Conservation (phyloP, 2,329 filamentous ascomycete genomes). For the Lachnellula suecica region DNA sequence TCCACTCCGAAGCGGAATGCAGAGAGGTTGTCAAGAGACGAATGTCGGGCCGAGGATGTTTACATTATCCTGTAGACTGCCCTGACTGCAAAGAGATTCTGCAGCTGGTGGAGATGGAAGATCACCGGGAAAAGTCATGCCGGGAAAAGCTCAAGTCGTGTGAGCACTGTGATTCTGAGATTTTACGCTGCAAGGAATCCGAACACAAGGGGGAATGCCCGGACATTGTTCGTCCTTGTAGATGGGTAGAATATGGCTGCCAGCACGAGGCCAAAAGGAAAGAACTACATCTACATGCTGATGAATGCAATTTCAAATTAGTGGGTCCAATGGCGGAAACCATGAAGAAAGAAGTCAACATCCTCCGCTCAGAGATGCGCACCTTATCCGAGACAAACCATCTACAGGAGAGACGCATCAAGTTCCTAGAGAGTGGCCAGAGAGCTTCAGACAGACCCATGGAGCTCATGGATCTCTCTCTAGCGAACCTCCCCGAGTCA, state of each 20-base stretch:
- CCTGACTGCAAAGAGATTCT: slow-evolving; percentile 48
- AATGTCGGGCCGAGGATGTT: slow-evolving; percentile 50
- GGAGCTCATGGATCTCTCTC: slow-evolving; percentile 24
- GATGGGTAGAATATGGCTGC: slow-evolving; percentile 51
- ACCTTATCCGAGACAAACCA: slow-evolving; percentile 40
- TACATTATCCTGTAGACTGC: slow-evolving; percentile 53
- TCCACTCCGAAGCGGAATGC: slow-evolving; percentile 44
- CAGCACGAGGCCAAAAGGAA: slow-evolving; percentile 38
- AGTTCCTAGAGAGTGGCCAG: slow-evolving; percentile 39
- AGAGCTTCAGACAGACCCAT: slow-evolving; percentile 28
- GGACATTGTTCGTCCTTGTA: slow-evolving; percentile 42
- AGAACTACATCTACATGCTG: slow-evolving; percentile 44
- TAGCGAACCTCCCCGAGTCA: slow-evolving; percentile 27
- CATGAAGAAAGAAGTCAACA: slow-evolving; percentile 43
- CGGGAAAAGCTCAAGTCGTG: slow-evolving; percentile 33
- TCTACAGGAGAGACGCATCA: slow-evolving; percentile 41
- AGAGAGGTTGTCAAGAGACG: slow-evolving; percentile 50
- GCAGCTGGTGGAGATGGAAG: slow-evolving; percentile 47
- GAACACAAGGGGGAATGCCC: slow-evolving; percentile 44
- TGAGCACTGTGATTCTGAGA: slow-evolving; percentile 25
- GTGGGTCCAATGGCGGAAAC: slow-evolving; percentile 48
- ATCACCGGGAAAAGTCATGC: slow-evolving; percentile 48
- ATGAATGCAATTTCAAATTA: slow-evolving; percentile 51
- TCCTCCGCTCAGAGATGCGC: slow-evolving; percentile 43
- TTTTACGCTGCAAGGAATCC: slow-evolving; percentile 24